Evolutionary conservation across 2,329 filamentous ascomycete genomes (phyloP).

Genomic region (Exophiala dermatitidis): DNA sequence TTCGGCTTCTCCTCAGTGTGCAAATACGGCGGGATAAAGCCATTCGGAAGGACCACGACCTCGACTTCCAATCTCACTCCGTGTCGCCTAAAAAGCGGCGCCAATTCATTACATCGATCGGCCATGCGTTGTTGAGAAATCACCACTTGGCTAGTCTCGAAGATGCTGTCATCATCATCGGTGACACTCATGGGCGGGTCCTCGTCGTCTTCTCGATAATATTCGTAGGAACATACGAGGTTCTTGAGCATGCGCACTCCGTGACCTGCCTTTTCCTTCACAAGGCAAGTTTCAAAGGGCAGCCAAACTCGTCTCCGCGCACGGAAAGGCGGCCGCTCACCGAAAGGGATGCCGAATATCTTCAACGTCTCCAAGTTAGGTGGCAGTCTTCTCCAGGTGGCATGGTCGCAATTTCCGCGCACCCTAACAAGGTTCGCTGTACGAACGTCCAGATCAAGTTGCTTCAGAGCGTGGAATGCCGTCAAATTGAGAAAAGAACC

Average conservation of each 20-base stretch:
- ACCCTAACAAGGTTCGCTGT: slow-evolving; percentile 22
- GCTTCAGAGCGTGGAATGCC: slow-evolving; percentile 18
- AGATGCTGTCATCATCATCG: slow-evolving; percentile 15
- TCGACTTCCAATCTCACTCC: slow-evolving; percentile 20
- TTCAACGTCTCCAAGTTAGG: slow-evolving; percentile 24
- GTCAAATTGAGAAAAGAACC: slow-evolving; percentile 23
- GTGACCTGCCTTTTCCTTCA: slow-evolving; percentile 22
- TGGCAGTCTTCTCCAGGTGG: slow-evolving; percentile 22
- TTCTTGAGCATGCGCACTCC: slow-evolving; percentile 21
- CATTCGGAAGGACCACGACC: slow-evolving; percentile 22
- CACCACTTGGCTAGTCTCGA: slow-evolving; percentile 16
- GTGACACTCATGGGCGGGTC: slow-evolving; percentile 7
- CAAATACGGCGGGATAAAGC: slow-evolving; percentile 28
- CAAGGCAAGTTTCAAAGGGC: slow-evolving; percentile 22
- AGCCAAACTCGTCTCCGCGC: slow-evolving; percentile 18
- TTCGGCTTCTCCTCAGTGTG: slow-evolving; percentile 24
- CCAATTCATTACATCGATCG: slow-evolving; percentile 19
- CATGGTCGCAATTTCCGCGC: slow-evolving; percentile 21
- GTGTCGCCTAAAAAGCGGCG: slow-evolving; percentile 15
- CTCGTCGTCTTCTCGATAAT: slow-evolving; percentile 22
- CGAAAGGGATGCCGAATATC: slow-evolving; percentile 24
- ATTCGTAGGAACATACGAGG: slow-evolving; percentile 25
- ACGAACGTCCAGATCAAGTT: slow-evolving; percentile 21
- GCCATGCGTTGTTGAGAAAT: slow-evolving; percentile 18
- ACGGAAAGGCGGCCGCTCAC: slow-evolving; percentile 20